Evolutionary conservation across 495 filamentous ascomycete species (phyloP).

Genomic region (Aspergillus baeticus): DNA sequence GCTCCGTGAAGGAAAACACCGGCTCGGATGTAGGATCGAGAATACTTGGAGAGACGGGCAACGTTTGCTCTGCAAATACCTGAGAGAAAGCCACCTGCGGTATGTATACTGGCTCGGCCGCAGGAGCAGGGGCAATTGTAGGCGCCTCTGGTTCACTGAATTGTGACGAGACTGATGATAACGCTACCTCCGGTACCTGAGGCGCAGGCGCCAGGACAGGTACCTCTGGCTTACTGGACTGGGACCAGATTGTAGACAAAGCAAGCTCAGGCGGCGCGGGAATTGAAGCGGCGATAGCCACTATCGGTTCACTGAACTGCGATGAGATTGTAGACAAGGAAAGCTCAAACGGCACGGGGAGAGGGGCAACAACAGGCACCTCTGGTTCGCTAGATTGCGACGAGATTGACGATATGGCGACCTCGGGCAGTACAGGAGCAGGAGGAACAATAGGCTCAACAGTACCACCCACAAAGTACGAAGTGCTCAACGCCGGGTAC

Average conservation of each 20-base stretch:
- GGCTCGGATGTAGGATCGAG: constrained; percentile 26
- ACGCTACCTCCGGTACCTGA: background rate
- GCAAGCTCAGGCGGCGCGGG: background rate
- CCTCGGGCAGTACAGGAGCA: constrained; percentile 21
- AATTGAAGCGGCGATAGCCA: background rate
- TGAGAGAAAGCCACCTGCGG: constrained; percentile 27
- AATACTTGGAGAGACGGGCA: constrained; percentile 25
- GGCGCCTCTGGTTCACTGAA: background rate
- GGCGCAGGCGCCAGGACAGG: background rate
- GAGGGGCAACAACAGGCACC: constrained; percentile 19
- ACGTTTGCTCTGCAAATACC: constrained; percentile 19
- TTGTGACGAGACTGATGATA: background rate
- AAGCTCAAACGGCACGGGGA: background rate
- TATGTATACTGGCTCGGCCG: constrained; percentile 20
- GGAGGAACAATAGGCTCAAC: constrained; percentile 32
- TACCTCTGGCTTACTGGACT: background rate
- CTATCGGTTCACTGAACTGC: background rate
- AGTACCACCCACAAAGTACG: constrained; percentile 29
- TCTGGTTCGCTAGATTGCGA: constrained; percentile 28
- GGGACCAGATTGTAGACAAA: background rate
- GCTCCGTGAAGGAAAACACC: constrained; percentile 18
- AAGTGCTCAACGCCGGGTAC: constrained; percentile 29
- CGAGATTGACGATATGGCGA: constrained; percentile 30
- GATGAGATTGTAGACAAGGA: background rate
- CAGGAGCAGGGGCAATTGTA: background rate